These are phyloP conservation scores for Parafenestella ontariensis DNA, from an alignment of 2,329 filamentous ascomycete species.

Conservation along the genomic window DNA sequence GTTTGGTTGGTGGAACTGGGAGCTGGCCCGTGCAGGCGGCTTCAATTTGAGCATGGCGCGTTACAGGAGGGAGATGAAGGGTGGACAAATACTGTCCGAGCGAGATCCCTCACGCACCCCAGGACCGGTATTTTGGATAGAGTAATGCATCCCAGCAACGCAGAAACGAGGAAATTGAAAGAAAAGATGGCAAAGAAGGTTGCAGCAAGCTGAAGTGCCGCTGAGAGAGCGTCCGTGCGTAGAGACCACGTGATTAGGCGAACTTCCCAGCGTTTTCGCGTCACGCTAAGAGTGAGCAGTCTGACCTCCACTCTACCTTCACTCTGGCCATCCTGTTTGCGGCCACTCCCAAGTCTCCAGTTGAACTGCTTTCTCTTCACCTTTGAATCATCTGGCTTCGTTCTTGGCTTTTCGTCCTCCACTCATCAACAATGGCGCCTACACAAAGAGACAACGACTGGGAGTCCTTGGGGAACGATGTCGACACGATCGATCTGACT, in stretches of 20 bases:
- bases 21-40: slow-evolving; percentile 5
- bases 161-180: background rate
- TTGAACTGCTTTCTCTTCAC: background rate
- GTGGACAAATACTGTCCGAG: slow-evolving; percentile 13
- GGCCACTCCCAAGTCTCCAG: background rate
- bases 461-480: background rate
- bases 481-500: slow-evolving; percentile 36
- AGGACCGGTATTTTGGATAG: background rate
- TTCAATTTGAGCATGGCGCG: slow-evolving; percentile 14
- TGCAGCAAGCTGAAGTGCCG: background rate
- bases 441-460: slow-evolving; percentile 1
- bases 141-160: background rate
- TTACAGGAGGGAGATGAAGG: slow-evolving; percentile 26
- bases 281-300: slow-evolving; percentile 1
- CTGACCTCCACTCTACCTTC: background rate
- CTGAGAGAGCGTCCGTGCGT: background rate
- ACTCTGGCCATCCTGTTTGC: background rate
- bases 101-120: background rate
- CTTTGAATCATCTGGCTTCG: background rate
- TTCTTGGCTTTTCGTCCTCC: background rate
- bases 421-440: slow-evolving; percentile 4
- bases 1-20: slow-evolving; percentile 19
- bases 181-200: background rate
- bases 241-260: slow-evolving; percentile 6
- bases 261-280: background rate